Evolutionary conservation across 495 filamentous ascomycete species (phyloP), one percentile per base, ranked within the genome.

Genomic region (Aspergillus olivimuriae): DNA sequence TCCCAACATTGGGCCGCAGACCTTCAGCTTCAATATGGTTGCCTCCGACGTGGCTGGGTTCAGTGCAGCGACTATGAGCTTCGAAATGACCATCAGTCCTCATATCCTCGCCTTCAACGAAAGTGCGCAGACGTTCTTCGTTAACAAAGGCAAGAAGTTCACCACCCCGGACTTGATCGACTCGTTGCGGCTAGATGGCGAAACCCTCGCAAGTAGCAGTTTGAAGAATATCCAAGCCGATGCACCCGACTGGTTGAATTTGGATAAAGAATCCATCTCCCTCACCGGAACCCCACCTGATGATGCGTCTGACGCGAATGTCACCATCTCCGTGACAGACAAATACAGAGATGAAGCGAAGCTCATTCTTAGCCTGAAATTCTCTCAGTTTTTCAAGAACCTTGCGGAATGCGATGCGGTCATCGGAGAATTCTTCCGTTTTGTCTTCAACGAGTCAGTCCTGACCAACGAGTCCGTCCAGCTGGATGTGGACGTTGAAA

Each of bases 11-110:
- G 78, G 80, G 2, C 82, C 88, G 11, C 83, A 92, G 53, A 70
- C 63, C 0, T 94, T 89, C 52, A 75, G 72, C 11, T 76, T 96
- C 43, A 70, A 80, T 46, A 66, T 95, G 10, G 77, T 92, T 38
- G 87, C 86, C 10, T 91, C 85, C 8, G 86, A 94, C 57, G 80
- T 90, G 23, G 68, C 75, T 34, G 87, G 86, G 4, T 95, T 89
- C 60, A 73, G 81, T 24, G 85, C 77, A 0, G 74, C 80, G 5
- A 72, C 75, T n/a, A 51, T 78, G 39, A 60, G 62, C 2, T 94
- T 95, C 54, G 72, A 79, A 14, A 68, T 95, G 16, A 68, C 81
- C 1, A 77, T 94, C 35, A 83, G 81, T 31, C 75, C 67, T 30
- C 85, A 89, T 58, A 66, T 81, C 39, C 62, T 92, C 34, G 69